Conservation (phyloP, 208 protist genomes). For the Trichomonas gallinae region DNA sequence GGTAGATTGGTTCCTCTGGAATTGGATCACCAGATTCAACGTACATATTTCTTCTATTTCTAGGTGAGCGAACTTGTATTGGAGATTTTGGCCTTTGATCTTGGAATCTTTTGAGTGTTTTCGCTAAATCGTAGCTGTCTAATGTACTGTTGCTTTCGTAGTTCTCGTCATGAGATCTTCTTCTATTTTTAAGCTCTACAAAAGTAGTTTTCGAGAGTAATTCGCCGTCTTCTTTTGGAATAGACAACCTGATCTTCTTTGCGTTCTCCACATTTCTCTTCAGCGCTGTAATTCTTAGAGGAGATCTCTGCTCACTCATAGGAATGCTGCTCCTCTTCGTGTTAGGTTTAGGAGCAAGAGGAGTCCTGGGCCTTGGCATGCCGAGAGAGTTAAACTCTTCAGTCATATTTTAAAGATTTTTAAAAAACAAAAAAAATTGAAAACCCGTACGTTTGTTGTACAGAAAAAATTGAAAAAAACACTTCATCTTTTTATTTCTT, state of each 20-base stretch:
- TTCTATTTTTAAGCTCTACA: neutral
- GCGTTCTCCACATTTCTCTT: neutral
- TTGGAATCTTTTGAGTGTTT: neutral
- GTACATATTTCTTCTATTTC: neutral
- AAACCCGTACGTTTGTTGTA: too few species aligned
- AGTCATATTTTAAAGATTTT: too few species aligned
- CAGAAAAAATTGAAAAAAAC: too few species aligned
- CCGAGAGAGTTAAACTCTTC: too few species aligned
- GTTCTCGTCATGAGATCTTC: neutral
- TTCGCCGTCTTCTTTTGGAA: neutral
- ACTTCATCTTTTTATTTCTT: too few species aligned
- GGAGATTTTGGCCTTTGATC: neutral
- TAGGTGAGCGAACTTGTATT: neutral
- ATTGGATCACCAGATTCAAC: neutral
- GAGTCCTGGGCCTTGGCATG: too few species aligned
- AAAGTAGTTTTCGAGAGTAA: neutral
- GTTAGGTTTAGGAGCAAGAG: too few species aligned
- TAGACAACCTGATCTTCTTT: neutral
- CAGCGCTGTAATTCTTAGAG: neutral
- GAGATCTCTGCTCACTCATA: neutral
- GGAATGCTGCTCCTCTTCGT: too few species aligned
- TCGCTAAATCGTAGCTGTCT: neutral
- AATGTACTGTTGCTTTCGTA: neutral
- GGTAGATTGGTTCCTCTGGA: neutral
- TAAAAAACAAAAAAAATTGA: too few species aligned